These are phyloP conservation scores for Boletus smithii DNA, from an alignment of 1,284 basidiomycete genomes.

Conservation along the genomic window DNA sequence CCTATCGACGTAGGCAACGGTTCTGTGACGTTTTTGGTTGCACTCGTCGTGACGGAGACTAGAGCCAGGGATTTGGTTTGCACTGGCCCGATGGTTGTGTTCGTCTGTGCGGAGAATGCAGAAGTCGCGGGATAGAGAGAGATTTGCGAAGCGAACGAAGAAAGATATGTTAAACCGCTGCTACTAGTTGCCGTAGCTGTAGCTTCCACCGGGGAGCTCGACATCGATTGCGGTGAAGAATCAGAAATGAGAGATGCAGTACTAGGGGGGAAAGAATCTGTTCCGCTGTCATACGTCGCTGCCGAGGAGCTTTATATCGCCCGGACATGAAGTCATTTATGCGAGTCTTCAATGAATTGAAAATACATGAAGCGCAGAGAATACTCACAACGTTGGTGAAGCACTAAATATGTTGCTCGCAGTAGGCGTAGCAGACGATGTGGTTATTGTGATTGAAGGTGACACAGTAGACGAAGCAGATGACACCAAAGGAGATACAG, in stretches of 20 bases:
- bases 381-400: constrained; percentile 3
- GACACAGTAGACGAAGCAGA: background rate
- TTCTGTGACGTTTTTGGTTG: constrained; percentile 38
- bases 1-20: constrained; percentile 47
- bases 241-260: background rate
- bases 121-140: background rate
- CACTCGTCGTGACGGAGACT: constrained; percentile 28
- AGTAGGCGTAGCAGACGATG: background rate
- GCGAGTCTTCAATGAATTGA: background rate
- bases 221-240: background rate
- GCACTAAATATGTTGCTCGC: background rate
- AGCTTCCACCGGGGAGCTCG: background rate
- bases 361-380: background rate
- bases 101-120: constrained; percentile 1
- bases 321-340: background rate
- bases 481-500: background rate
- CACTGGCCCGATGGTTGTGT: constrained; percentile 20
- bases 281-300: background rate
- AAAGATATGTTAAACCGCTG: background rate
- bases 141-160: background rate
- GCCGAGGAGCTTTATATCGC: background rate
- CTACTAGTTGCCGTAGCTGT: background rate
- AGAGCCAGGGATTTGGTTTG: constrained; percentile 44
- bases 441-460: background rate
- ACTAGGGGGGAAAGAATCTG: background rate